Base-by-base conservation (phyloP, 768 basidiomycete species). In the Mycena filopes region DNA sequence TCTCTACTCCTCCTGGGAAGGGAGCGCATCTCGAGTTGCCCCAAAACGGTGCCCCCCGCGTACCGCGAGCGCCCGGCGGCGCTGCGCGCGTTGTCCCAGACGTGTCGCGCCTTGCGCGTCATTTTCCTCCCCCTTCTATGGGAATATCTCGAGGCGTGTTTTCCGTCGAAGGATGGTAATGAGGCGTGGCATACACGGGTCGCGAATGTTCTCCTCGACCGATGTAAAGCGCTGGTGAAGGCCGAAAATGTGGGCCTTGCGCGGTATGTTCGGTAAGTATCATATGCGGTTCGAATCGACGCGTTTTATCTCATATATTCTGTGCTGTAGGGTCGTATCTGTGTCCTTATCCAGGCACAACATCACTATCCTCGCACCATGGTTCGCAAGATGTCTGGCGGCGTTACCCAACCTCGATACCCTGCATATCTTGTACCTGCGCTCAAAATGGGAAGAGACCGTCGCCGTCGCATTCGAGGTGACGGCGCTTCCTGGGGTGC, bases 71-170 rank as follows among this genome's bases (percentile, higher is more conserved):
- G 77, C 26, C 69, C 71, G n/a, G 71, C 77, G 31, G 67, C 63
- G 13, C 69, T 80, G 16, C 72, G 78, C 2, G 73, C 76, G 7
- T 72, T 80, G 8, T 80, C 80, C 0, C 80, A 80, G 58, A 78
- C 78, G 0, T 78, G 77, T 57, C 66, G 59, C 23, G 48, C 65
- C 0, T 74, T 77, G 47, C 71, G 79, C 12, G 41, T 55, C 2
- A 50, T 75, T 0, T 79, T 79, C 47, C 67, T 77, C 4, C 75
- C 75, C 2, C 55, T 76, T 47, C 53, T 75, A 0, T 81, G 76
- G 77, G 71, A 77, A 49, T 64, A 73, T 12, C 66, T 80, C 28
- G 74, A 79, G 45, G 75, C 72, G 0, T 79, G 77, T 38, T 60
- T 72, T 71, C 5, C 63, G 54, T 3, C 67, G 66, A 40, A 60